Evolutionary conservation across 441 rosid genomes (phyloP), one percentile per base, ranked within the genome.

Genomic region (Euphorbia schlechtendalii): DNA sequence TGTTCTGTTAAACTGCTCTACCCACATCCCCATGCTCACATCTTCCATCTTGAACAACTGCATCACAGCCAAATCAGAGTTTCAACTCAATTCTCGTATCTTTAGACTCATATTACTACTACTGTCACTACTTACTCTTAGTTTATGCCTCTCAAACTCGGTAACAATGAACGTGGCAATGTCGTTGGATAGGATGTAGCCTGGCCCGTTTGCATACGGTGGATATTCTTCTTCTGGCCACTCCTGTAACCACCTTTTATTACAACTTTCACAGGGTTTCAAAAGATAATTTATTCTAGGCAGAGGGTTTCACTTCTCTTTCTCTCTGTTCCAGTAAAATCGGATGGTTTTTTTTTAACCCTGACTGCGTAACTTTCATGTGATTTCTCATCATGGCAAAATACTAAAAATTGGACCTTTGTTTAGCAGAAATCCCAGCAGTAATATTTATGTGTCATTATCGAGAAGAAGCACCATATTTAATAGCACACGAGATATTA

Each of bases 1-100:
- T 25, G 93, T 46, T 71, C 79, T 80, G 82, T 90, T 90, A 73
- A 87, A 94, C 66, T 82, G 83, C 86, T 86, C 95, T 63, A 93
- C 96, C 98, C 97, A 93, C 98, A 93, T 84, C 79, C 98, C 98
- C 82, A 93, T 84, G 46, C 98, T 93, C 71, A 93, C 97, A 49
- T 93, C 98, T 74, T 93, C 98, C 98, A 92, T 92, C 84, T 92
- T 92, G 74, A 90, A 93, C 75, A 93, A 40, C 96, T 93, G 86
- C 76, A 70, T 5, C 40, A 43, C 14, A 43, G 14, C 15, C 0
- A 20, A 55, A 51, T 34, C 10, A 34, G 4, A 34, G 40, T 1
- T 34, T 34, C 5, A 5, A 34, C 40, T 34, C 40, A 27, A 27
- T 4, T 27, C n/a, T n/a, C n/a, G n/a, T n/a, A 27, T 4, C 30